Percentiles rank a stretch among this genome's conserved stretches.
These are phyloP conservation scores for Puccinia novopanici DNA, from an alignment of 1,284 basidiomycete species.

Conservation along the genomic window DNA sequence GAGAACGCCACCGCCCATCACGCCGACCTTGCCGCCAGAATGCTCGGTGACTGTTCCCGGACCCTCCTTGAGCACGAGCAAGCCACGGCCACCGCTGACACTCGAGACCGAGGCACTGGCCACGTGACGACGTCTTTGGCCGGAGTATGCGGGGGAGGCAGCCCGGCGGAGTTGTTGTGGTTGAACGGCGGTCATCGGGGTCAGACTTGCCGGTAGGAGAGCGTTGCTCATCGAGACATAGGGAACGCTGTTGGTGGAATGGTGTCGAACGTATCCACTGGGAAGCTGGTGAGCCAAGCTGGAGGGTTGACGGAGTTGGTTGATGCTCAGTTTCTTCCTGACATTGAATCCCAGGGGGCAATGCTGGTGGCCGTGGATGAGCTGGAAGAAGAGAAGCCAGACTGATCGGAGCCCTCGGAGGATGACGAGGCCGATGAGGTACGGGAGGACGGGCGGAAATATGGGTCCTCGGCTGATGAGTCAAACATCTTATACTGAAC, in stretches of 20 bases:
- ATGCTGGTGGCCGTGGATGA: slow-evolving; percentile 32
- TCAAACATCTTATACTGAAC: not conserved
- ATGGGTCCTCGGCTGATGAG: slow-evolving; percentile 10
- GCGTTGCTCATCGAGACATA: not conserved
- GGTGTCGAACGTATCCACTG: slow-evolving; percentile 13
- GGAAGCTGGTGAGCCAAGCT: not conserved
- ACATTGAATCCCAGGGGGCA: not conserved
- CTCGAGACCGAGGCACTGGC: slow-evolving; percentile 37
- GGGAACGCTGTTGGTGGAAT: slow-evolving; percentile 25
- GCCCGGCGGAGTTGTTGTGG: not conserved
- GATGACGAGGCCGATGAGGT: slow-evolving; percentile 40
- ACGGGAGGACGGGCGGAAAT: slow-evolving; percentile 24
- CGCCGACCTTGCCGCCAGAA: slow-evolving; percentile 57
- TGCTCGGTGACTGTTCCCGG: slow-evolving; percentile 56
- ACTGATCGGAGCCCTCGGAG: slow-evolving; percentile 43
- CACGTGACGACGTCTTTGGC: slow-evolving; percentile 6
- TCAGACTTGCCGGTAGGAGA: not conserved
- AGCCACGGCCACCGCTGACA: slow-evolving; percentile 15
- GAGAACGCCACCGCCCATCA: slow-evolving; percentile 58
- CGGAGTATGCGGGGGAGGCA: slow-evolving; percentile 11
- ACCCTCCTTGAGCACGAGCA: slow-evolving; percentile 38
- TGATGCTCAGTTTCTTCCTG: slow-evolving; percentile 12
- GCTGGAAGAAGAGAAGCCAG: slow-evolving; percentile 27
- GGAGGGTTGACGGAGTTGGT: not conserved
- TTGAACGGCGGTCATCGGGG: not conserved